Conservation (phyloP, 2,329 filamentous ascomycete species). For the Fusarium pininemorale region DNA sequence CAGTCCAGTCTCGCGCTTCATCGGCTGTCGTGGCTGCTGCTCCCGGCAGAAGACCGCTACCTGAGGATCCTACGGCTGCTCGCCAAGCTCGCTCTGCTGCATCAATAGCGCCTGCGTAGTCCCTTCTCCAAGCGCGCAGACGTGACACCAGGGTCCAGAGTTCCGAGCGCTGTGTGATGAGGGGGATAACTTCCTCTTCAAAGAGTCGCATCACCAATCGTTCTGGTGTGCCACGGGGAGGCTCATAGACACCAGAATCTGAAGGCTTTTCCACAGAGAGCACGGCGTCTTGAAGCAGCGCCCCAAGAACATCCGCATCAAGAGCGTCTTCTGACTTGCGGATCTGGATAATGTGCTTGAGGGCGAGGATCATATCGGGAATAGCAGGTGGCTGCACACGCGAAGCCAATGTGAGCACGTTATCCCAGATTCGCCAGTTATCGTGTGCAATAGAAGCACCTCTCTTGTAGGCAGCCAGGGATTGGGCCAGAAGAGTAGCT, state of each 20-base stretch:
- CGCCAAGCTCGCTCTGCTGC: conserved; percentile 93
- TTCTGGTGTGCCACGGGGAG: conserved; percentile 66
- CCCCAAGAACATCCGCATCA: conserved; percentile 76
- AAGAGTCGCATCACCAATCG: conserved; percentile 75
- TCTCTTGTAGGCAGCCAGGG: conserved; percentile 85
- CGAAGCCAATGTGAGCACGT: conserved; percentile 86
- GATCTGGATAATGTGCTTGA: conserved; percentile 79
- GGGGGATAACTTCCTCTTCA: conserved; percentile 77
- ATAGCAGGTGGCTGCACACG: conserved; percentile 80
- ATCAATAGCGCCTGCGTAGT: conserved; percentile 77
- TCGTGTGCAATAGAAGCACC: conserved; percentile 85
- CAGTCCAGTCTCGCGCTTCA: conserved; percentile 51
- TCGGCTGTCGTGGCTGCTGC: conserved; percentile 48
- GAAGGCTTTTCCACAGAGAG: conserved; percentile 52
- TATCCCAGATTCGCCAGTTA: conserved; percentile 96
- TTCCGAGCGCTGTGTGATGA: conserved; percentile 81
- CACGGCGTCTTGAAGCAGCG: conserved; percentile 77
- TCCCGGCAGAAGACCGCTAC: conserved; percentile 55
- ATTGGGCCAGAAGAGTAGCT: conserved; percentile 73
- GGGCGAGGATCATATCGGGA: conserved; percentile 77
- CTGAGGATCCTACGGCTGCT: conserved; percentile 66
- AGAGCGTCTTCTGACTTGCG: conserved; percentile 81
- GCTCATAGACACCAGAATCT: conserved; percentile 45
- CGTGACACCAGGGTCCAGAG: conserved; percentile 81
- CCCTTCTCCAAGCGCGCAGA: conserved; percentile 76